phyloP scores from a whole-genome alignment of 2,329 filamentous ascomycete species.

The Pseudocercospora pini-densiflorae region DNA sequence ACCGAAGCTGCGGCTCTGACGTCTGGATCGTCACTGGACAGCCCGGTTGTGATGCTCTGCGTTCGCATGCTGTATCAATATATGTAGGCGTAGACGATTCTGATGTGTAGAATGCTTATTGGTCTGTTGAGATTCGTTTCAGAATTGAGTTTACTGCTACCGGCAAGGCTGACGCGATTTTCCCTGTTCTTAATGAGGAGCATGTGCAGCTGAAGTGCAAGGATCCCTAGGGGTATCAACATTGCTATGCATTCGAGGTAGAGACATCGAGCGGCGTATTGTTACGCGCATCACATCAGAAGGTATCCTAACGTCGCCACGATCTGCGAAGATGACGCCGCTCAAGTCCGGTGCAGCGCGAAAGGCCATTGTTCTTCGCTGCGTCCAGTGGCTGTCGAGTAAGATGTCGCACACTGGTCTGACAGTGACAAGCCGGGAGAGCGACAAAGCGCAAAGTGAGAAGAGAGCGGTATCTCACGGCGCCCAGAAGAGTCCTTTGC shows the following conservation, averaged over 20 bases:
- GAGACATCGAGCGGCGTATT: not conserved
- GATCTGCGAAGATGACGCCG: not conserved
- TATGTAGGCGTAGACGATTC: not conserved
- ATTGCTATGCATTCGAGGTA: not conserved
- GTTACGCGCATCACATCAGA: not conserved
- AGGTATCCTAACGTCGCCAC: not conserved
- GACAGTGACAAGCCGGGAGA: not conserved
- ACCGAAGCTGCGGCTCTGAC: slow-evolving; percentile 6
- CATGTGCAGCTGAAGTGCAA: not conserved
- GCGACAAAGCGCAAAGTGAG: not conserved
- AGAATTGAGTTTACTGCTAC: slow-evolving; percentile 15
- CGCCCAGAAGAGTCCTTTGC: not conserved
- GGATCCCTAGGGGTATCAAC: not conserved
- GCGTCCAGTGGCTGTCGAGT: not conserved
- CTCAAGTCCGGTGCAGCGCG: not conserved
- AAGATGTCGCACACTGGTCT: not conserved
- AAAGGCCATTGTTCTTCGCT: not conserved
- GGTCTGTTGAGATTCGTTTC: slow-evolving; percentile 12
- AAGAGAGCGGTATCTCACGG: not conserved
- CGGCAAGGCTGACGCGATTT: slow-evolving; percentile 22
- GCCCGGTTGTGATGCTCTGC: not conserved
- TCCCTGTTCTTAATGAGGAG: slow-evolving; percentile 12
- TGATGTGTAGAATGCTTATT: slow-evolving; percentile 9
- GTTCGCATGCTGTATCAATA: slow-evolving; percentile 3
- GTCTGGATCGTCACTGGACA: not conserved